Evolutionary conservation across 768 basidiomycete species (phyloP).

Genomic region (Russula dissimulans): DNA sequence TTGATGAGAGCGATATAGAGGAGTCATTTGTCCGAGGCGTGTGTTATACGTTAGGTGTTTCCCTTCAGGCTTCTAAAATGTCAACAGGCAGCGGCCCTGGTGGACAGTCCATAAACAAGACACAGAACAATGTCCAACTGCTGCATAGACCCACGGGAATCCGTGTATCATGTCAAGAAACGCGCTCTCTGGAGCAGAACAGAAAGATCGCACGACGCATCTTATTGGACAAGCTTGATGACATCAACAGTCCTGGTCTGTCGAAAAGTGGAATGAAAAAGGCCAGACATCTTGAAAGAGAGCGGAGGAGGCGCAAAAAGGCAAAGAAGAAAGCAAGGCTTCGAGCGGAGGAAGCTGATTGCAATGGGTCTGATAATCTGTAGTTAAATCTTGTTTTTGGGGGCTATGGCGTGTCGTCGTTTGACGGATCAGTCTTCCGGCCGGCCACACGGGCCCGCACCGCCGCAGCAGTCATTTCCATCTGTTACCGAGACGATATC

Average conservation of each 20-base stretch:
- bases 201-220: constrained; percentile 65
- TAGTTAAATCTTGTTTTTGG: neutral
- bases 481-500: neutral
- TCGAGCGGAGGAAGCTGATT: neutral
- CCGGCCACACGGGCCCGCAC: no score
- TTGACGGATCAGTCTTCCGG: no score
- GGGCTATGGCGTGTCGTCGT: no score
- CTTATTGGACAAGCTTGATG: constrained; percentile 74
- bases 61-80: constrained; percentile 8
- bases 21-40: constrained; percentile 82
- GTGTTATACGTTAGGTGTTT: constrained; percentile 17
- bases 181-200: constrained; percentile 75
- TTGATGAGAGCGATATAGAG: constrained; percentile 74
- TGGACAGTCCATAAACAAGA: constrained; percentile 97
- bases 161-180: constrained; percentile 81
- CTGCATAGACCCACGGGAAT: constrained; percentile 84
- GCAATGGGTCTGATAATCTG: neutral
- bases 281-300: constrained; percentile 32
- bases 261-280: constrained; percentile 28
- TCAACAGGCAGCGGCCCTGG: constrained; percentile 77
- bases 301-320: constrained; percentile 29
- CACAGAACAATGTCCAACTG: constrained; percentile 83
- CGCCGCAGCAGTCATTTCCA: neutral
- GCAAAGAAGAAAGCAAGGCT: constrained; percentile 23
- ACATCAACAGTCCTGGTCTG: constrained; percentile 49